A percentile compares a stretch with the other conserved stretches of the same genome.
phyloP scores from a whole-genome alignment of 2,329 filamentous ascomycete species.

The Magnaporthales sp. region DNA sequence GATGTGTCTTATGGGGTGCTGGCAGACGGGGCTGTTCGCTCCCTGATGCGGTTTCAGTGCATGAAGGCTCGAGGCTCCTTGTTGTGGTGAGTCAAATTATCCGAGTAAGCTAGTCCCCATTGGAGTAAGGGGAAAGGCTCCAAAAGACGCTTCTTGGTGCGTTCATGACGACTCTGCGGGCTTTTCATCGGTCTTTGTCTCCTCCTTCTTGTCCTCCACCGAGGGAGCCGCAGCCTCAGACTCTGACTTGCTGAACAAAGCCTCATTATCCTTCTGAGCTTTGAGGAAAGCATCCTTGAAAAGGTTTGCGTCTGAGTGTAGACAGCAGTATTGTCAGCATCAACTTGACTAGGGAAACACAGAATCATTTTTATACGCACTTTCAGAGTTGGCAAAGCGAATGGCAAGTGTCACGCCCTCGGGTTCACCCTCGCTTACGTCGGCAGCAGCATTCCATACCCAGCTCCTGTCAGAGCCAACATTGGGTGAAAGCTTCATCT shows the following conservation, averaged over 20 bases:
- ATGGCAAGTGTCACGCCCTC: slow-evolving; percentile 95
- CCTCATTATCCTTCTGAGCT: slow-evolving; percentile 93
- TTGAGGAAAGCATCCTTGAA: slow-evolving; percentile 98
- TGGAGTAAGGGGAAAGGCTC: neutral
- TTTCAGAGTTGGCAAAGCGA: slow-evolving; percentile 95
- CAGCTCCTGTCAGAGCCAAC: slow-evolving; percentile 96
- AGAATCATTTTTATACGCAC: slow-evolving; percentile 44
- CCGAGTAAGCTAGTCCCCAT: neutral
- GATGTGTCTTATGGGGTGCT: neutral
- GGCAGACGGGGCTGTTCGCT: neutral
- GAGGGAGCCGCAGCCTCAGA: slow-evolving; percentile 17
- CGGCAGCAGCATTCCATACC: slow-evolving; percentile 97
- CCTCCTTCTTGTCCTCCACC: slow-evolving; percentile 18
- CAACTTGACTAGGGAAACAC: neutral
- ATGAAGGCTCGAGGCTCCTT: neutral
- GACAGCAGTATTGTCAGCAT: slow-evolving; percentile 2
- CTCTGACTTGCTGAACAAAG: slow-evolving; percentile 56
- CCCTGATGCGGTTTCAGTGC: neutral
- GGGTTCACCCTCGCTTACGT: slow-evolving; percentile 96
- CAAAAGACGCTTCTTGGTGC: neutral
- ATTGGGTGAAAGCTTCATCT: slow-evolving; percentile 98
- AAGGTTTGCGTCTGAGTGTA: slow-evolving; percentile 71
- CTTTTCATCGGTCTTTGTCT: slow-evolving; percentile 8
- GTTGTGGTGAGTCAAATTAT: neutral
- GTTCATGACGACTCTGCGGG: slow-evolving; percentile 13